Evolutionary conservation across 2,329 filamentous ascomycete genomes (phyloP).

Genomic region (Cucurbitaria berberidis): DNA sequence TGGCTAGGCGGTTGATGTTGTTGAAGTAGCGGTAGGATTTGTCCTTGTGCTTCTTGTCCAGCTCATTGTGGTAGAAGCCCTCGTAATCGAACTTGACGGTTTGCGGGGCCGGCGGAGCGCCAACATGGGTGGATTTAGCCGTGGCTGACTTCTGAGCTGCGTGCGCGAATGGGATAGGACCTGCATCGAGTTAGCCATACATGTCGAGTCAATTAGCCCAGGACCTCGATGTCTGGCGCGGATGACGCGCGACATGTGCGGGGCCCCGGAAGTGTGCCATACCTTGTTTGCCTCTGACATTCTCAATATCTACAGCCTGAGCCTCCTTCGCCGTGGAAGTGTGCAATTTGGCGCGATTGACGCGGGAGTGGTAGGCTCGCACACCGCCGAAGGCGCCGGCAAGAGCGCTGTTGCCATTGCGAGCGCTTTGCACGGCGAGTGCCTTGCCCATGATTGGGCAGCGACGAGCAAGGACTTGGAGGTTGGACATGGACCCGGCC

Average conservation of each 20-base stretch:
- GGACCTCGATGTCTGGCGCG: conserved; percentile 3
- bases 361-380: conserved; percentile 56
- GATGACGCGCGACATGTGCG: conserved; percentile 3
- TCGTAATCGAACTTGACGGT: conserved; percentile 83
- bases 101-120: conserved; percentile 56
- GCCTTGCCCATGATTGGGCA: conserved; percentile 99
- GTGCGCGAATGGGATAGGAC: conserved; percentile 36
- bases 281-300: conserved; percentile 51
- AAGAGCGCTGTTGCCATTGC: conserved; percentile 54
- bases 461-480: conserved; percentile 90
- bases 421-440: conserved; percentile 77
- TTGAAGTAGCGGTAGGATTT: conserved; percentile 99
- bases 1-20: conserved; percentile 98
- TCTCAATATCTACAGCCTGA: conserved; percentile 69
- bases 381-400: conserved; percentile 58
- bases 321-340: conserved; percentile 80
- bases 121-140: conserved; percentile 37
- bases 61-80: conserved; percentile 81
- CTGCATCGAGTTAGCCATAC: conserved; percentile 28
- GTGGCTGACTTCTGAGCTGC: conserved; percentile 32
- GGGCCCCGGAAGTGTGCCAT: conserved; percentile 19
- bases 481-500: conserved; percentile 93
- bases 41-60: conserved; percentile 99
- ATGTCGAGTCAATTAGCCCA: conserved; percentile 2
- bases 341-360: conserved; percentile 77